Conservation (phyloP, 2,329 filamentous ascomycete genomes). For the Colletotrichum tropicale region DNA sequence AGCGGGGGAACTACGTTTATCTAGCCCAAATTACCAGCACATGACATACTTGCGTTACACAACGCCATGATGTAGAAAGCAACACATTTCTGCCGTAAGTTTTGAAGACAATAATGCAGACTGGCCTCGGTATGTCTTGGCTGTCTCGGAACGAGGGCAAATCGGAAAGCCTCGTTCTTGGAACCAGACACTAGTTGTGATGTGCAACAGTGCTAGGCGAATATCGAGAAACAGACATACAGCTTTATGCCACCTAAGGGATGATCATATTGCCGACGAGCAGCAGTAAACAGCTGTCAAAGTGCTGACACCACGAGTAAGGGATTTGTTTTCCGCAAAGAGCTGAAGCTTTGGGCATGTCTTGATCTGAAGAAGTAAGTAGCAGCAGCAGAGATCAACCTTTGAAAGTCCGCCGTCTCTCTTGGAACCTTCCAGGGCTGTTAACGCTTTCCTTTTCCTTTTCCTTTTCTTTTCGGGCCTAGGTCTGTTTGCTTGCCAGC, state of each 20-base stretch:
- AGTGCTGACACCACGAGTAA: neutral
- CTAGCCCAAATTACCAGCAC: neutral
- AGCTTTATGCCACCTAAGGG: neutral
- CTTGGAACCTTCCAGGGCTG: neutral
- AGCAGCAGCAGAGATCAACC: neutral
- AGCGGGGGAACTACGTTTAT: neutral
- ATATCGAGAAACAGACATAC: neutral
- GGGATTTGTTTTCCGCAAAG: neutral
- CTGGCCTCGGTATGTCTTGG: neutral
- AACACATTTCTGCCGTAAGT: neutral
- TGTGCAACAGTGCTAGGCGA: neutral
- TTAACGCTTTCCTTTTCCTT: too few species aligned
- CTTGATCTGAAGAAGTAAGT: neutral
- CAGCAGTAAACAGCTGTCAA: neutral
- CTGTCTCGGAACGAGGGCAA: neutral
- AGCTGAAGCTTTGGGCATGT: neutral
- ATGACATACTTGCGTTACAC: neutral
- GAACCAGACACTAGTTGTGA: neutral
- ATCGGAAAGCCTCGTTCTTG: neutral
- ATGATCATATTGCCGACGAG: neutral
- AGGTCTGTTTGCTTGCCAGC: neutral
- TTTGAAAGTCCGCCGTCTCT: neutral
- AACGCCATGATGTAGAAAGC: neutral
- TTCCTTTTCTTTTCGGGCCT: neutral
- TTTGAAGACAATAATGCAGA: neutral